A percentile compares a stretch with the other conserved stretches of the same genome.
These are phyloP conservation scores for Cystobasidium sp. DNA, from an alignment of 1,284 basidiomycete species.

Conservation along the genomic window DNA sequence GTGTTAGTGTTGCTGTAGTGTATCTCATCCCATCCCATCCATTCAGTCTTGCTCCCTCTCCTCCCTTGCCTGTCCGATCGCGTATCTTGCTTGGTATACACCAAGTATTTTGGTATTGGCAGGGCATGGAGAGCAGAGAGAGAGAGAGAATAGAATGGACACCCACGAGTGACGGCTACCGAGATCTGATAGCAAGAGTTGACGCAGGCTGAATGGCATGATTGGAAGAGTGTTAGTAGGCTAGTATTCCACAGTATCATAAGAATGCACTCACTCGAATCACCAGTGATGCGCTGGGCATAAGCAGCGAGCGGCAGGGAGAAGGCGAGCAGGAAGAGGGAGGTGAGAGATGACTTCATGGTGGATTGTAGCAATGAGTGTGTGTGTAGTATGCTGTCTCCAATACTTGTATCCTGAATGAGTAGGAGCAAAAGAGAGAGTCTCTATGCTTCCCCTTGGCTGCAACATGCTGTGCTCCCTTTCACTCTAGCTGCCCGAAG, in stretches of 20 bases:
- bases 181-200: slow-evolving; percentile 40
- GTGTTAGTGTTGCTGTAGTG: not conserved
- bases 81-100: not conserved
- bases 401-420: not conserved
- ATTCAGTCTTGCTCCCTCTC: not conserved
- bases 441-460: not conserved
- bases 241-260: not conserved
- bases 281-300: slow-evolving; percentile 42
- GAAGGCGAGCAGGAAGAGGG: slow-evolving; percentile 5
- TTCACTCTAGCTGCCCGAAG: too few species aligned
- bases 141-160: not conserved
- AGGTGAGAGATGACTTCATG: slow-evolving; percentile 13
- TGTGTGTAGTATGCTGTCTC: not conserved
- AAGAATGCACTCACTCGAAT: slow-evolving; percentile 1
- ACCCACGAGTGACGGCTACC: slow-evolving; percentile 39
- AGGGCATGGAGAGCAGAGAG: not conserved
- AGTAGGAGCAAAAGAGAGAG: not conserved
- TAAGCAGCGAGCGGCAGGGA: not conserved
- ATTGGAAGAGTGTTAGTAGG: not conserved
- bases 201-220: slow-evolving; percentile 38
- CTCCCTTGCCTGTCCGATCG: not conserved
- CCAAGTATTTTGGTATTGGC: not conserved
- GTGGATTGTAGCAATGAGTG: not conserved
- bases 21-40: not conserved
- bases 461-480: too few species aligned